Evolutionary conservation across 2,329 filamentous ascomycete species (phyloP).

Genomic region (Fusarium solani-melongenae): DNA sequence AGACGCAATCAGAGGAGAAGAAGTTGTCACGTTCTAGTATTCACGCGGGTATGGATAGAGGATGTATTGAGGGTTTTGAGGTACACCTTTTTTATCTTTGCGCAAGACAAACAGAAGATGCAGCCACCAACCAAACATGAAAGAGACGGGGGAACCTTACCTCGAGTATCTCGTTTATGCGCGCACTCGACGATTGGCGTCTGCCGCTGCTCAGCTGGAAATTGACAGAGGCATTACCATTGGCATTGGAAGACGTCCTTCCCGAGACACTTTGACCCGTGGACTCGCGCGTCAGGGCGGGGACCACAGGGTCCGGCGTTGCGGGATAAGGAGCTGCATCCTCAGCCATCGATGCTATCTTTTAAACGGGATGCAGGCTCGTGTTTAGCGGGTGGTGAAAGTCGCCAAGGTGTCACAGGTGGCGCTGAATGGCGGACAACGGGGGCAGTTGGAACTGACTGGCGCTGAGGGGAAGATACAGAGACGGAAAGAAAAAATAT

Average conservation of each 20-base stretch:
- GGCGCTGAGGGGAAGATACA: neutral
- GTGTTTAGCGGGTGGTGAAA: neutral
- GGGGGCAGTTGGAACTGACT: neutral
- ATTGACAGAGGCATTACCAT: conserved; percentile 1
- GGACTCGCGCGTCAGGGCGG: conserved; percentile 20
- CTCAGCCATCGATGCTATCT: conserved; percentile 2
- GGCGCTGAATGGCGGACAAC: neutral
- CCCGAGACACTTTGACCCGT: conserved; percentile 15
- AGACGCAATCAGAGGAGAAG: neutral
- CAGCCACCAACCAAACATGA: neutral
- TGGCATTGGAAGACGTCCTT: conserved; percentile 30
- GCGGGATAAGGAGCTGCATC: conserved; percentile 2
- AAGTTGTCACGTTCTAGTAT: neutral
- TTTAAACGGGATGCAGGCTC: neutral
- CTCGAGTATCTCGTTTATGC: conserved; percentile 60
- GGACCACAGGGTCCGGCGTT: conserved; percentile 11
- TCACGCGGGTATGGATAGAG: neutral
- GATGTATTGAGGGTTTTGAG: neutral
- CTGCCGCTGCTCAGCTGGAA: conserved; percentile 35
- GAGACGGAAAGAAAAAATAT: neutral
- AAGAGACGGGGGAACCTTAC: conserved; percentile 44
- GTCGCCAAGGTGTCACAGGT: neutral
- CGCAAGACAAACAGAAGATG: neutral
- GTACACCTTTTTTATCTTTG: neutral
- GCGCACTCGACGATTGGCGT: conserved; percentile 50